Evolutionary conservation across 1,284 basidiomycete species (phyloP).

Genomic region (Peniophora sp.): DNA sequence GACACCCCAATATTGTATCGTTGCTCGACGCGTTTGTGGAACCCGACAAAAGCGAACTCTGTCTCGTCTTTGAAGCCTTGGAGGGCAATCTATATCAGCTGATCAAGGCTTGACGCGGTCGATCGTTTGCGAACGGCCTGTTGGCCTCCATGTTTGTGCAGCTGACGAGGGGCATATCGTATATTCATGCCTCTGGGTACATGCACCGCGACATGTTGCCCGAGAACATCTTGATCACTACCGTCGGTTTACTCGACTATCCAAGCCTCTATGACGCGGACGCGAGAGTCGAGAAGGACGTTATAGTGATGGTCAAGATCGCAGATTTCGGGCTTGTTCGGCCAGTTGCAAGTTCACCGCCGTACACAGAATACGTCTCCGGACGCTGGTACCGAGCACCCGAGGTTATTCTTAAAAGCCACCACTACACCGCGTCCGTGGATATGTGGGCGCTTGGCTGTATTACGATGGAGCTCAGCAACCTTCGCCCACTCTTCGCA

Average conservation of each 20-base stretch:
- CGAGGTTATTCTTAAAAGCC: conserved; percentile 88
- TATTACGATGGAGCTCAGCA: conserved; percentile 93
- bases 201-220: conserved; percentile 99
- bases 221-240: conserved; percentile 99
- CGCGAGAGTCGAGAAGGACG: conserved; percentile 75
- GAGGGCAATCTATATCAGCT: conserved; percentile 99
- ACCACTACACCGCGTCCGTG: conserved; percentile 93
- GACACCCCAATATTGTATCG: conserved; percentile 95
- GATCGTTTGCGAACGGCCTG: conserved; percentile 88
- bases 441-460: conserved; percentile 99
- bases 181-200: conserved; percentile 89
- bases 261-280: conserved; percentile 59
- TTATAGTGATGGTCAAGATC: conserved; percentile 93
- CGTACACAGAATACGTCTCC: conserved; percentile 97
- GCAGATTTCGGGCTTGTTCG: conserved; percentile 96
- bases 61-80: conserved; percentile 99
- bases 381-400: conserved; percentile 98
- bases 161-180: conserved; percentile 81
- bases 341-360: conserved; percentile 79
- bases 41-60: conserved; percentile 87
- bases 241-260: conserved; percentile 92
- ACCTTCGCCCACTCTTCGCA: conserved; percentile 93
- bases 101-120: conserved; percentile 92
- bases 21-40: conserved; percentile 97
- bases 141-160: conserved; percentile 92